These are phyloP conservation scores for Cucurbita maxima DNA, from an alignment of 306 rosid genomes.

Conservation along the genomic window DNA sequence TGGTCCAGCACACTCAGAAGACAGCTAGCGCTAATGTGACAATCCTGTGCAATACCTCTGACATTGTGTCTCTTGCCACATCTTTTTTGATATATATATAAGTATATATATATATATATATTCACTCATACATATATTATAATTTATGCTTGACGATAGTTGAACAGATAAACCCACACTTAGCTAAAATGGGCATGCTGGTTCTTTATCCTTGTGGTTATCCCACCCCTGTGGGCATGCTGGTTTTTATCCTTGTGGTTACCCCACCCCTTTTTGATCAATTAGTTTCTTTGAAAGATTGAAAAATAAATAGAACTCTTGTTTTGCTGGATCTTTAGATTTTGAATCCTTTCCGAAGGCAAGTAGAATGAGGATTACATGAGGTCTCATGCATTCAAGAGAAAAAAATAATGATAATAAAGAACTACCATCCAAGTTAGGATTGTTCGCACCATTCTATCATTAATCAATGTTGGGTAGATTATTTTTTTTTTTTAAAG, in stretches of 20 bases:
- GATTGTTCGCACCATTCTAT: neutral
- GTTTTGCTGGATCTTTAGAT: neutral
- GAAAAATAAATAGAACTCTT: neutral
- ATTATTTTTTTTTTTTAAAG: neutral
- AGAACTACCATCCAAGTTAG: neutral
- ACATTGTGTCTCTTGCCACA: neutral
- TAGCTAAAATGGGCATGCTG: neutral
- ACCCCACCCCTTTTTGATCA: neutral
- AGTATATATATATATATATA: neutral
- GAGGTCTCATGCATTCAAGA: neutral
- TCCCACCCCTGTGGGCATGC: neutral
- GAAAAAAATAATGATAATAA: neutral
- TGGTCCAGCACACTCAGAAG: neutral
- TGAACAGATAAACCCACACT: neutral
- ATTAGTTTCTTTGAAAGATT: neutral
- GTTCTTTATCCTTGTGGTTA: neutral
- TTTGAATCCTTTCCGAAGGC: neutral
- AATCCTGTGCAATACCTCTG: neutral
- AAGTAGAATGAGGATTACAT: neutral
- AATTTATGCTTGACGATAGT: neutral
- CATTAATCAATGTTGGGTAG: neutral
- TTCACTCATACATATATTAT: neutral
- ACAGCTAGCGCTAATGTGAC: neutral
- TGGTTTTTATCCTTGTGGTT: neutral
- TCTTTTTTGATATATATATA: neutral